Base-by-base conservation (phyloP, 805 yeast species). In the Millerozyma miso region DNA sequence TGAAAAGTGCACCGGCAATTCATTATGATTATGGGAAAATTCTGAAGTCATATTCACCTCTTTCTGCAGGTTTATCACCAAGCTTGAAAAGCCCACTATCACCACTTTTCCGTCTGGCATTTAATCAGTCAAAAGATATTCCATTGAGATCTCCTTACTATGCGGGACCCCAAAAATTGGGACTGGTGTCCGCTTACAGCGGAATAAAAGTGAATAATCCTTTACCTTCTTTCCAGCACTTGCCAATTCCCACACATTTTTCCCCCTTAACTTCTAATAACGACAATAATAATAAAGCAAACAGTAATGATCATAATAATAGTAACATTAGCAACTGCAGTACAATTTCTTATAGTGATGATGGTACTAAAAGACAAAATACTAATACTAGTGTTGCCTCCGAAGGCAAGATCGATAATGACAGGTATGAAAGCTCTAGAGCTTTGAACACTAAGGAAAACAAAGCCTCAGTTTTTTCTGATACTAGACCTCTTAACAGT, bases 71-170 rank as follows among this genome's bases (percentile, higher is more conserved):
- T 19, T 50, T 59, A 12, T 54, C 63, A 3, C 65, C 69, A 19
- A 57, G 58, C 41, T 49, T 63, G 49, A 65, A 61, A 20, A 57
- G 65, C 40, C 73, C 74, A 12, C 55, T 70, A 31, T 59, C 65
- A 19, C 74, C 74, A 15, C 56, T 70, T 31, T 69, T 65, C 50
- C 71, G 65, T 47, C 71, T 65, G 46, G 51, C 63, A 19, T 65
- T 65, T 45, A 56, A 53, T 51, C 63, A 60, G 43, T 44, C 52
- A 7, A 40, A 14, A 23, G 39, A 37, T 6, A n/a, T 34, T 8
- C 33, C 18, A 2, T 15, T 32, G 17, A 37, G 31, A 13, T 37
- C 39, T 12, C 39, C 39, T 26, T 14, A 37, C 26, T 12, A 13
- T n/a, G 2, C 33, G 4, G 18, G 31, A 5, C 14, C 16, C 19